These are phyloP conservation scores for Anacardium occidentale DNA, from an alignment of 345 rosid species.

Conservation along the genomic window DNA sequence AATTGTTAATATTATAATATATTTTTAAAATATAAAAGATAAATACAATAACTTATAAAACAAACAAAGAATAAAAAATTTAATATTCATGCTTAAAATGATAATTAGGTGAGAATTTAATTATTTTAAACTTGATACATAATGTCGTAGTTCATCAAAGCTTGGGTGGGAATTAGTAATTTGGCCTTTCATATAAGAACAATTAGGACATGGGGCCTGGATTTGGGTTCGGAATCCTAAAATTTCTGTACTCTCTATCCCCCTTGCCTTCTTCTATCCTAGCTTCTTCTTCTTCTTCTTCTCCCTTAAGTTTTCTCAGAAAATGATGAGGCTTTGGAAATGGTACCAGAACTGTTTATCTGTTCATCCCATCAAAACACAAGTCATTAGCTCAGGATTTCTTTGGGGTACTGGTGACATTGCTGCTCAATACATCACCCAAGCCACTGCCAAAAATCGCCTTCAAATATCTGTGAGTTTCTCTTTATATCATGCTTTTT, in stretches of 20 bases:
- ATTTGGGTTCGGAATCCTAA: not conserved
- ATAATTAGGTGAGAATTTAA: too few relatives aligned
- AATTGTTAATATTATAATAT: too few relatives aligned
- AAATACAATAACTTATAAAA: too few relatives aligned
- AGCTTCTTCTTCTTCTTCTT: not conserved
- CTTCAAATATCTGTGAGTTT: constrained; percentile 39
- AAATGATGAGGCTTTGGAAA: constrained; percentile 73
- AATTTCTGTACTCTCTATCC: not conserved
- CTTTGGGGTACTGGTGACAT: constrained; percentile 90
- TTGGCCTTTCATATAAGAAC: too few relatives aligned
- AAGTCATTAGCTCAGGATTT: constrained; percentile 80
- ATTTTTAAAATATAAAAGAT: too few relatives aligned
- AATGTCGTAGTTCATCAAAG: too few relatives aligned
- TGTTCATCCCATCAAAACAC: constrained; percentile 78
- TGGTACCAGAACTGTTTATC: constrained; percentile 79
- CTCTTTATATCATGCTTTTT: not conserved
- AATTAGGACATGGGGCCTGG: too few relatives aligned
- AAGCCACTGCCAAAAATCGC: constrained; percentile 56
- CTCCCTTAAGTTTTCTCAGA: not conserved
- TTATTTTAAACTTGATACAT: too few relatives aligned
- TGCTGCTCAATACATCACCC: constrained; percentile 85
- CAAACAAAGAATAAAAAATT: too few relatives aligned
- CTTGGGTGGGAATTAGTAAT: too few relatives aligned
- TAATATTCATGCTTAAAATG: too few relatives aligned
- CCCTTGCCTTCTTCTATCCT: not conserved